These are phyloP conservation scores for Diaporthe eres DNA, from an alignment of 2,329 filamentous ascomycete species.

Conservation along the genomic window DNA sequence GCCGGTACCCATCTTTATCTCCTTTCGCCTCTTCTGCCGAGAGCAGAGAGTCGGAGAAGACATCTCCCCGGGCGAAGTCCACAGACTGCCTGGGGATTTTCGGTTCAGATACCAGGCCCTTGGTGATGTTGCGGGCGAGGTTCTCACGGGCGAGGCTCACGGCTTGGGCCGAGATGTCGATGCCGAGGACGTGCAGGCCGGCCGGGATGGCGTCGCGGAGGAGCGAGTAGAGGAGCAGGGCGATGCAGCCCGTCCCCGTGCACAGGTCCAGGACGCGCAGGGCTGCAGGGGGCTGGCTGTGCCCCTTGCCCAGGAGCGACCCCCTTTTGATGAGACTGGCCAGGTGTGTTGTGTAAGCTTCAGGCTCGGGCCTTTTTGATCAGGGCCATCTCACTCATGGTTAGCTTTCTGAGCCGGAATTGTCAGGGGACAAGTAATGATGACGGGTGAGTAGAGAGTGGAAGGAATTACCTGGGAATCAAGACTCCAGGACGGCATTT, in stretches of 20 bases:
- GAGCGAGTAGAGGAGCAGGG: constrained; percentile 79
- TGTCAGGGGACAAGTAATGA: background rate
- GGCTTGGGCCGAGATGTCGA: constrained; percentile 80
- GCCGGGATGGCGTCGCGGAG: constrained; percentile 51
- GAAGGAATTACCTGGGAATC: constrained; percentile 77
- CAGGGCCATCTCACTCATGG: constrained; percentile 1
- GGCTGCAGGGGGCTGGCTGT: background rate
- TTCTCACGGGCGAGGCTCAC: constrained; percentile 78
- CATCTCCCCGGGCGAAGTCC: constrained; percentile 50
- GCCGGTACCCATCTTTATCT: constrained; percentile 38
- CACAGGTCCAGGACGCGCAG: constrained; percentile 86
- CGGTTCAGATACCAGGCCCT: constrained; percentile 38
- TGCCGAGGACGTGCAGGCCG: constrained; percentile 69
- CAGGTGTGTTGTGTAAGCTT: constrained; percentile 74
- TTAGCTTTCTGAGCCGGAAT: background rate
- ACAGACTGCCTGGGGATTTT: constrained; percentile 44
- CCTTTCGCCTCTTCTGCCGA: background rate
- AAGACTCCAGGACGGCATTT: constrained; percentile 82
- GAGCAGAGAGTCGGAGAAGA: constrained; percentile 58
- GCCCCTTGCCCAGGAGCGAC: constrained; percentile 36
- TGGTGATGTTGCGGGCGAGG: constrained; percentile 62
- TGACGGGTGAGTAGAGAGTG: too few relatives aligned
- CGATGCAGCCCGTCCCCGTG: constrained; percentile 92
- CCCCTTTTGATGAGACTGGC: constrained; percentile 57
- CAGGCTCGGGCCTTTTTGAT: constrained; percentile 72